Evolutionary conservation across 1,284 basidiomycete species (phyloP), one percentile per base, ranked within the genome.

Genomic region (Rhodotorula sp.): DNA sequence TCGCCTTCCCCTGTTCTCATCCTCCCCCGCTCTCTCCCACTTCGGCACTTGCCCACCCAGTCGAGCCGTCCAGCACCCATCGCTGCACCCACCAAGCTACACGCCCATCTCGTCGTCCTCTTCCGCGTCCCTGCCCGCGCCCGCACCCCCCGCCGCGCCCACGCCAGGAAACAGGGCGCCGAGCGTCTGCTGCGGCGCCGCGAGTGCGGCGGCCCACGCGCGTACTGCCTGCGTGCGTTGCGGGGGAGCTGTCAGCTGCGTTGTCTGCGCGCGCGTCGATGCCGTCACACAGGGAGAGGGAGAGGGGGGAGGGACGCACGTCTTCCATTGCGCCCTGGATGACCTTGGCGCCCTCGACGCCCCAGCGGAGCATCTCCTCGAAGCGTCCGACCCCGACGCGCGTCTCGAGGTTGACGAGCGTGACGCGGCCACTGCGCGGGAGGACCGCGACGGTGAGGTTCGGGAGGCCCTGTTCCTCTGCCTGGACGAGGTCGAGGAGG

Each of bases 321-420:
- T 76, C 70, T 37, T 76, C 70, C 75, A 76, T 76, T 12, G 73
- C 75, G 8, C 55, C 64, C 39, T 93, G 91, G 63, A 99, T 83
- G 27, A 93, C 88, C 67, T 85, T 85, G 21, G 89, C 88, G 13
- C 90, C 94, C 69, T 94, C 88, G 39, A 89, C 86, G 1, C 90
- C 93, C 56, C 96, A 81, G 73, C 84, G 83, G 75, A 98, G 88
- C 79, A 97, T 89, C 80, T 95, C 92, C 80, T 92, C 91, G 79
- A 98, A 96, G 56, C 92, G 86, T 79, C 96, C 94, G 22, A 95
- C 89, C 79, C 94, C 93, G 71, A 99, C 81, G n/a, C 95, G 85
- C 22, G 94, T 97, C 83, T 98, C 96, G 87, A 97, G 90, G 71
- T 90, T 90, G 71, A 94, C 90, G 34, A 98, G 85, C 9, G 92